Evolutionary conservation across 2,329 filamentous ascomycete genomes (phyloP).

Genomic region (Hypomyces rosellus): DNA sequence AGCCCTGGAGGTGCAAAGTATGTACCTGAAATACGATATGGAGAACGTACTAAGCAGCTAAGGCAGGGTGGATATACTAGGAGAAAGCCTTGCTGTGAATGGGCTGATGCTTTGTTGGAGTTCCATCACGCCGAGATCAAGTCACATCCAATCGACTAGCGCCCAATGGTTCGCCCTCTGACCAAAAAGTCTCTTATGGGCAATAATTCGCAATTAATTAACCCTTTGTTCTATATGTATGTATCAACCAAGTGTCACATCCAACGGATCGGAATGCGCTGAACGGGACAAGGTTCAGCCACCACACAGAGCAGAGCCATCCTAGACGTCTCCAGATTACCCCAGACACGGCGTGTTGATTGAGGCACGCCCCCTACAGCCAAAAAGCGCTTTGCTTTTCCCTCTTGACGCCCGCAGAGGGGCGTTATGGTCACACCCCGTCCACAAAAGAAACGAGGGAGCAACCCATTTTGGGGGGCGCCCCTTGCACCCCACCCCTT

Average conservation of each 20-base stretch:
- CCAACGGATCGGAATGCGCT: conserved; percentile 20
- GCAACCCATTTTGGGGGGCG: neutral
- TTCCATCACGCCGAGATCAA: neutral
- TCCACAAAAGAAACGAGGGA: neutral
- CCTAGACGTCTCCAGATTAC: conserved; percentile 13
- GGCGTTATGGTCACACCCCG: neutral
- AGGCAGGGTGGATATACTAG: neutral
- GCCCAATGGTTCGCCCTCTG: neutral
- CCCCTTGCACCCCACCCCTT: neutral
- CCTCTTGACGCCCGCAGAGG: neutral
- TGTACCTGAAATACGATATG: neutral
- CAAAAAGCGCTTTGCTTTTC: neutral
- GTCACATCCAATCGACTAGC: neutral
- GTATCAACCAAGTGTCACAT: neutral
- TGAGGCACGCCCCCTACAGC: neutral
- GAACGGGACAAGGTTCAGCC: conserved; percentile 24
- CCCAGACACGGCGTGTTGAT: neutral
- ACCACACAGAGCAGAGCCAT: conserved; percentile 3
- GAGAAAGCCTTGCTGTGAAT: neutral
- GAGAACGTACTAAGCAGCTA: neutral
- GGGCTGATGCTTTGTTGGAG: neutral
- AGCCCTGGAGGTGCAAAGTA: too few relatives aligned
- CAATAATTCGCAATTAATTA: neutral
- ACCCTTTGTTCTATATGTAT: neutral
- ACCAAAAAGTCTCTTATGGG: neutral